These are phyloP conservation scores for Coemansia asiatica DNA, from an alignment of 192 early-diverging fungal species.

Conservation along the genomic window DNA sequence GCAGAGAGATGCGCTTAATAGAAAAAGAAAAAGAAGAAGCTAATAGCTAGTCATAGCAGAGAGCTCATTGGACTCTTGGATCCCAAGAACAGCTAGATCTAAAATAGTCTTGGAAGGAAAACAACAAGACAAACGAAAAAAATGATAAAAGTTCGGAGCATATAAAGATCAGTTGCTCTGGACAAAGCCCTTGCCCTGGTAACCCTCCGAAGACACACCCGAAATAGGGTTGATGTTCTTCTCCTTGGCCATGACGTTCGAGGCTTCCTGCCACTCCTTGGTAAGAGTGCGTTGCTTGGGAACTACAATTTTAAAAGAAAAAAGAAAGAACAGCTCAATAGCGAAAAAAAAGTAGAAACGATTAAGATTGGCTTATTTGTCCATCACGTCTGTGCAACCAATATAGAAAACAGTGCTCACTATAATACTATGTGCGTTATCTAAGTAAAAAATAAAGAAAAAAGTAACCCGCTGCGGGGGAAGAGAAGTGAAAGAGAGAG, in stretches of 20 bases:
- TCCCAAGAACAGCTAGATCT: constrained; percentile 3
- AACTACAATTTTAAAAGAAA: constrained; percentile 52
- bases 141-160: neutral
- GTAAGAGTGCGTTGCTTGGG: constrained; percentile 65
- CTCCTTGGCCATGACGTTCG: constrained; percentile 68
- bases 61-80: neutral
- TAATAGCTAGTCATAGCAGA: neutral
- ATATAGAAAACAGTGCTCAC: neutral
- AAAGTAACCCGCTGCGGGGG: neutral
- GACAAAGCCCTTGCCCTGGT: constrained; percentile 75
- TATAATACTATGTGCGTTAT: neutral
- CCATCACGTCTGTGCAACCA: neutral
- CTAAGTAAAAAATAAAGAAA: neutral
- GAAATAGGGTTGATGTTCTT: constrained; percentile 77
- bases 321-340: neutral
- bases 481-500: no score
- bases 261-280: constrained; percentile 85
- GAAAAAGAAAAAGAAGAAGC: neutral
- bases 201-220: constrained; percentile 76
- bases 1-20: no score
- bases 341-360: neutral
- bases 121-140: neutral
- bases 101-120: neutral
- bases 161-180: constrained; percentile 27
- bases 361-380: neutral